Percentiles rank a stretch among this genome's conserved stretches.
phyloP scores from a whole-genome alignment of 192 early-diverging fungal genomes.

The Coemansia guatemalensis region DNA sequence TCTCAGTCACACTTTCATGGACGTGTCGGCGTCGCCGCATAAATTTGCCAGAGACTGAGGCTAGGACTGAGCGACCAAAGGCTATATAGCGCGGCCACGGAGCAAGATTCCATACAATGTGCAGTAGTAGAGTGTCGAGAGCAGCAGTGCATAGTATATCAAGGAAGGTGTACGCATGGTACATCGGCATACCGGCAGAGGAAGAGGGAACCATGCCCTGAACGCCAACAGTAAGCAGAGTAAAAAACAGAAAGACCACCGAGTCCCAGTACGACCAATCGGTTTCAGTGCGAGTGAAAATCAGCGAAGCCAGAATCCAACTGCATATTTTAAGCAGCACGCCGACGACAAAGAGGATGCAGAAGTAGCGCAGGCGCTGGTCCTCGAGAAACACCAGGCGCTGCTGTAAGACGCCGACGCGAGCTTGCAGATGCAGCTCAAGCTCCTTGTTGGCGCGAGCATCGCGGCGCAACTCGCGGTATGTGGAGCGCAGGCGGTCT shows the following conservation, averaged over 20 bases:
- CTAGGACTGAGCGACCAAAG: conserved; percentile 14
- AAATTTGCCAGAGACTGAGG: conserved; percentile 16
- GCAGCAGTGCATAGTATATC: conserved; percentile 49
- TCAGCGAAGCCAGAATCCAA: conserved; percentile 42
- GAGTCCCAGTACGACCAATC: conserved; percentile 54
- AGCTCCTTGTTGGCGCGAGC: conserved; percentile 22
- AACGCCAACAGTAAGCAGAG: conserved; percentile 47
- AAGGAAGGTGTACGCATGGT: conserved; percentile 41
- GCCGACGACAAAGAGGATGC: conserved; percentile 26
- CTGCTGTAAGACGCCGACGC: conserved; percentile 26
- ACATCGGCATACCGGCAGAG: conserved; percentile 38
- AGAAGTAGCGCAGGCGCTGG: conserved; percentile 40
- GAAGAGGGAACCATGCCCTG: conserved; percentile 43
- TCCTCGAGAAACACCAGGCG: conserved; percentile 17
- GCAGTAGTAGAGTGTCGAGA: conserved; percentile 37
- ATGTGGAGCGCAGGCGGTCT: conserved; percentile 24
- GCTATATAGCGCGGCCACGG: conserved; percentile 37
- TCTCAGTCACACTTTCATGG: not conserved
- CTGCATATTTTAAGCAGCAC: conserved; percentile 45
- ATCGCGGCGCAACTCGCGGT: conserved; percentile 34
- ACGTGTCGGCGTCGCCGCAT: conserved; percentile 4
- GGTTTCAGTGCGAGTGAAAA: conserved; percentile 42
- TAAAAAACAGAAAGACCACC: conserved; percentile 50
- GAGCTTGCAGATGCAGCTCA: not conserved
- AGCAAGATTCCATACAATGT: conserved; percentile 44